Evolutionary conservation across 1,284 basidiomycete species (phyloP).

Genomic region (Trametes polyzona): DNA sequence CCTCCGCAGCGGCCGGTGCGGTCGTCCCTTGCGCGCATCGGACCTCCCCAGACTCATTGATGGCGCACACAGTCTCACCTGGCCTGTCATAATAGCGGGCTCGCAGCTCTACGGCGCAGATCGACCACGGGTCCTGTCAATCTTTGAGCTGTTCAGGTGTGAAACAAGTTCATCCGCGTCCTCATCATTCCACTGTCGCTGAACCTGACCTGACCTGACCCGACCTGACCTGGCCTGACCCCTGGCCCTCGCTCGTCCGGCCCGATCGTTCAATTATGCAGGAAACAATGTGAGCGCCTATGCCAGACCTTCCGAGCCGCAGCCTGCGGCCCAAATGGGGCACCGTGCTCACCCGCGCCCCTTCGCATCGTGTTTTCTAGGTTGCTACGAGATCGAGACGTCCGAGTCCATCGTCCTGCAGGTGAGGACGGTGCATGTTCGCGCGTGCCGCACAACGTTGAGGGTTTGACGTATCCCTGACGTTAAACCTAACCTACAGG

Average conservation of each 20-base stretch:
- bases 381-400: slow-evolving; percentile 56
- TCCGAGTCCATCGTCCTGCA: slow-evolving; percentile 48
- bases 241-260: slow-evolving; percentile 10
- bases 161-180: slow-evolving; percentile 22
- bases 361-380: slow-evolving; percentile 26
- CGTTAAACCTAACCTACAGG: slow-evolving; percentile 29
- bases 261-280: slow-evolving; percentile 20
- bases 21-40: too few relatives aligned
- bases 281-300: slow-evolving; percentile 31
- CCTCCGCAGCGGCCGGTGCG: background rate
- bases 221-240: background rate
- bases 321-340: background rate
- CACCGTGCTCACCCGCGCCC: background rate
- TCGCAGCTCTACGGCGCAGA: slow-evolving; percentile 42
- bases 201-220: too few relatives aligned
- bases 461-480: slow-evolving; percentile 29
- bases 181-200: slow-evolving; percentile 9
- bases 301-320: background rate
- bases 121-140: slow-evolving; percentile 43
- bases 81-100: slow-evolving; percentile 51
- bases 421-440: slow-evolving; percentile 37
- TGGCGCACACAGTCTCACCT: slow-evolving; percentile 42
- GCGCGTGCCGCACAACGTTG: slow-evolving; percentile 26
- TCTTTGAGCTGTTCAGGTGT: slow-evolving; percentile 49
- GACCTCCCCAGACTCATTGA: too few relatives aligned